A percentile compares a stretch with the other conserved stretches of the same genome.
Conservation (phyloP, 2,329 filamentous ascomycete genomes). For the Zymoseptoria brevis region DNA sequence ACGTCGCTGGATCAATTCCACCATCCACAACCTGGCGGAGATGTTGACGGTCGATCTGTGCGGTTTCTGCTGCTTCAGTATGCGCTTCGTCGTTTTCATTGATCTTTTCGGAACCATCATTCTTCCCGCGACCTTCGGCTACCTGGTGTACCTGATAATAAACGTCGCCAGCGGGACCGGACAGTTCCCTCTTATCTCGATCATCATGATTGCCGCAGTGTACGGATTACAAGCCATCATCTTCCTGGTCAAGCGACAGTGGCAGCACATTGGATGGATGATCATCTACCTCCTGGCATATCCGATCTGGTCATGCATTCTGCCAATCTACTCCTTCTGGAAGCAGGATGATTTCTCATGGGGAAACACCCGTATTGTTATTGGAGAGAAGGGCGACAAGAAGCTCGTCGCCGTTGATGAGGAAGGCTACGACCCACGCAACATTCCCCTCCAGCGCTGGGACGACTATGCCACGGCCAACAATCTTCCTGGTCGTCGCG, state of each 20-base stretch:
- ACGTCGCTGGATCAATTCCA: conserved; percentile 99
- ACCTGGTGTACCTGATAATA: conserved; percentile 84
- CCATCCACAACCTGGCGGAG: conserved; percentile 91
- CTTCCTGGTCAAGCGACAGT: conserved; percentile 93
- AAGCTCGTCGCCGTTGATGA: conserved; percentile 78
- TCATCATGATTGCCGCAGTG: conserved; percentile 80
- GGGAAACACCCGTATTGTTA: conserved; percentile 97
- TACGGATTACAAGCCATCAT: conserved; percentile 95
- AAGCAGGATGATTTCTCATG: conserved; percentile 98
- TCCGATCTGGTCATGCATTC: conserved; percentile 83
- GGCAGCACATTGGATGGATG: conserved; percentile 99
- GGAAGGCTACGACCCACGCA: conserved; percentile 81
- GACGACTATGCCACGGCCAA: conserved; percentile 87
- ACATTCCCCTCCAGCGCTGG: conserved; percentile 91
- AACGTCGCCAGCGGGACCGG: conserved; percentile 59
- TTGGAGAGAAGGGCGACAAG: conserved; percentile 87
- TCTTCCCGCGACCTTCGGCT: conserved; percentile 82
- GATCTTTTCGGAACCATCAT: conserved; percentile 88
- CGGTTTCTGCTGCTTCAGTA: conserved; percentile 98
- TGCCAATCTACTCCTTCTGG: conserved; percentile 98
- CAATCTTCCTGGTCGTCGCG: conserved; percentile 83
- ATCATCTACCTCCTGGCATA: conserved; percentile 95
- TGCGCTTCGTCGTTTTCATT: conserved; percentile 95
- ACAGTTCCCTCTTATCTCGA: conserved; percentile 76
- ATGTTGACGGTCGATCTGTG: conserved; percentile 88